Conservation (phyloP, 352 stramenopile species). For the Globisporangium nagaii region DNA sequence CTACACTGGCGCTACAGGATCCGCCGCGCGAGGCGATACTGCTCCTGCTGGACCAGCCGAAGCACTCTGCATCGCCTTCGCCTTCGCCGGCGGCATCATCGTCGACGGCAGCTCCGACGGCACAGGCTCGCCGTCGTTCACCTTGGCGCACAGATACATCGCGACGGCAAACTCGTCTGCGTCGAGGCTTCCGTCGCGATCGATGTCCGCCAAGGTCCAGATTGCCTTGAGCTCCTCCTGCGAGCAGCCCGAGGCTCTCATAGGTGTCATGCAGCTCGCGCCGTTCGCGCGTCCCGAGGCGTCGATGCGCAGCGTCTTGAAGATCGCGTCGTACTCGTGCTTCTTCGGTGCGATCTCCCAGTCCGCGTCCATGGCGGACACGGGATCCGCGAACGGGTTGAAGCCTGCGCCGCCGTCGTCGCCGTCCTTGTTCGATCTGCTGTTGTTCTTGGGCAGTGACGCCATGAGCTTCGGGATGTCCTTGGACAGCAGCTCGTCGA, state of each 20-base stretch:
- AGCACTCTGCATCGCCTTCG: slow-evolving; percentile 4
- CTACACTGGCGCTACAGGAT: neutral
- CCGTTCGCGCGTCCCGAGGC: slow-evolving; percentile 46
- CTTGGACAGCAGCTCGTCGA: slow-evolving; percentile 96
- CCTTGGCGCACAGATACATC: slow-evolving; percentile 82
- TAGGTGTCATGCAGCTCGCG: slow-evolving; percentile 71
- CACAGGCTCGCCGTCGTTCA: slow-evolving; percentile 66
- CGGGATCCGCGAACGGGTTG: slow-evolving; percentile 29
- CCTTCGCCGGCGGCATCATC: slow-evolving; percentile 56
- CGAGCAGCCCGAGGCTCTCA: slow-evolving; percentile 57
- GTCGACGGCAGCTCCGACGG: slow-evolving; percentile 47
- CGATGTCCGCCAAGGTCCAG: slow-evolving; percentile 89
- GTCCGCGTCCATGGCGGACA: slow-evolving; percentile 14
- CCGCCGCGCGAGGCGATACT: neutral
- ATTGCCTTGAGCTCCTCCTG: slow-evolving; percentile 78
- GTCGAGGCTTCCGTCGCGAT: slow-evolving; percentile 86
- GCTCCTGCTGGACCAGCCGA: neutral
- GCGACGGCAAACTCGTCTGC: slow-evolving; percentile 88
- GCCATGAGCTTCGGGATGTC: slow-evolving; percentile 95
- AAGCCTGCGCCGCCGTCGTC: slow-evolving; percentile 5
- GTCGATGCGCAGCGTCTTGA: slow-evolving; percentile 63
- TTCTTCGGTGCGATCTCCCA: slow-evolving; percentile 77
- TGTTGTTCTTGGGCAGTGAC: slow-evolving; percentile 53
- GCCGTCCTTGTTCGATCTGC: slow-evolving; percentile 1
- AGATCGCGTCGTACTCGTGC: slow-evolving; percentile 78